These are phyloP conservation scores for Edaphochlamys debaryana DNA, from an alignment of 139 green algal genomes.

Conservation along the genomic window DNA sequence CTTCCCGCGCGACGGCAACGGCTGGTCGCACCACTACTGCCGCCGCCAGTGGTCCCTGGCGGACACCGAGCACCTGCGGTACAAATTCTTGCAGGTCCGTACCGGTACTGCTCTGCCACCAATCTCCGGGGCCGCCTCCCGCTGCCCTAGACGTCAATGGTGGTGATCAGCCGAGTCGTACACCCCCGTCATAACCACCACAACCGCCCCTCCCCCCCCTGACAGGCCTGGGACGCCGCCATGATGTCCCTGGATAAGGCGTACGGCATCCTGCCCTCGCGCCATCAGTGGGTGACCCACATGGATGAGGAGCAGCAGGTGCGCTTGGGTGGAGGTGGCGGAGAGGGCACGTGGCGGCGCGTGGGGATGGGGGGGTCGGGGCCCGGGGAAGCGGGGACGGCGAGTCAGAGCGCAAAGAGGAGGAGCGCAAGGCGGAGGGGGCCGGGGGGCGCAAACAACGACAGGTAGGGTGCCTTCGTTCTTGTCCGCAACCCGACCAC, in stretches of 20 bases:
- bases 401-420: no score
- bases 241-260: constrained; percentile 81
- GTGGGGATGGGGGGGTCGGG: background rate
- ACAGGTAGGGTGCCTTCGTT: no score
- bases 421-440: no score
- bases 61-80: constrained; percentile 86
- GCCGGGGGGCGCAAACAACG: no score
- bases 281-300: constrained; percentile 82
- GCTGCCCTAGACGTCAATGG: no score
- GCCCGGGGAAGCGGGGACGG: no score
- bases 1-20: constrained; percentile 94
- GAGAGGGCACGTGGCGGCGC: background rate
- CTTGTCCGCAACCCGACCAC: no score
- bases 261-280: constrained; percentile 63
- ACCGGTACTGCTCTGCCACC: no score
- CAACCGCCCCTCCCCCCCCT: no score
- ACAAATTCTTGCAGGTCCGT: constrained; percentile 59
- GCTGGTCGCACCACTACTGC: constrained; percentile 87
- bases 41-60: constrained; percentile 85
- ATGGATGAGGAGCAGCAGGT: constrained; percentile 78
- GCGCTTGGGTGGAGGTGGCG: background rate
- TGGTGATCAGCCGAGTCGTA: no score
- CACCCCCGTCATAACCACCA: no score
- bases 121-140: no score
- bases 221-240: constrained; percentile 77